Conservation (phyloP, 139 green algal species). For the Coccomyxa sp. region DNA sequence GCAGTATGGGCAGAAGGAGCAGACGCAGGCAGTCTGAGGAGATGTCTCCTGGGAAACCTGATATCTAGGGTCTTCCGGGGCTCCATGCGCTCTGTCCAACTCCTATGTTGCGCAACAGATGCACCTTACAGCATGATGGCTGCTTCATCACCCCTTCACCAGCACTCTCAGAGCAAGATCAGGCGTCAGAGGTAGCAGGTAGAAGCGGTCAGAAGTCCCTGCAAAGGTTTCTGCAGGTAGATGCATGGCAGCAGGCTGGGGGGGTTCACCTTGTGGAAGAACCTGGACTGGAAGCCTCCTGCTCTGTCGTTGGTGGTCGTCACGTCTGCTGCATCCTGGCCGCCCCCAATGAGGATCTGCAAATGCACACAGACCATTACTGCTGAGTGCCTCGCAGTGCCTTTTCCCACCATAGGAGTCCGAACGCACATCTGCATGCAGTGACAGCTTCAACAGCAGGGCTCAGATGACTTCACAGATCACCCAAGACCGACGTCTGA, state of each 20-base stretch:
- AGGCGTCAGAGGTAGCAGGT: too few relatives aligned
- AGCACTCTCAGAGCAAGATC: too few relatives aligned
- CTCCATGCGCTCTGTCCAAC: too few relatives aligned
- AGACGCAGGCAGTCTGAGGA: background rate
- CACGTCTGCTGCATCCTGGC: conserved; percentile 84
- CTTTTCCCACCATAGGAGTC: too few relatives aligned
- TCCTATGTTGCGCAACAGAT: too few relatives aligned
- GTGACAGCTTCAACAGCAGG: background rate
- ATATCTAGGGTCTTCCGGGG: too few relatives aligned
- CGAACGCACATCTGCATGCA: too few relatives aligned
- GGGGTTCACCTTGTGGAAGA: conserved; percentile 92
- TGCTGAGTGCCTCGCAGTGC: too few relatives aligned
- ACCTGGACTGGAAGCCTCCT: conserved; percentile 91
- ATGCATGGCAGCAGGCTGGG: background rate
- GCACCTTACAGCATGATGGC: too few relatives aligned
- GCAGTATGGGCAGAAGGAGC: background rate
- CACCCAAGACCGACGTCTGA: background rate
- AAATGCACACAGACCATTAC: background rate
- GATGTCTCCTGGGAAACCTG: too few relatives aligned
- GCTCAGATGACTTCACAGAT: background rate
- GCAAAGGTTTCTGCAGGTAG: background rate
- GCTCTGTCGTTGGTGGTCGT: conserved; percentile 88
- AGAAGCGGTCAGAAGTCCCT: background rate
- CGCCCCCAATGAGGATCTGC: conserved; percentile 86
- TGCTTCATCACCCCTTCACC: too few relatives aligned